Conservation (phyloP, 345 rosid genomes). For the Linum trigynum region DNA sequence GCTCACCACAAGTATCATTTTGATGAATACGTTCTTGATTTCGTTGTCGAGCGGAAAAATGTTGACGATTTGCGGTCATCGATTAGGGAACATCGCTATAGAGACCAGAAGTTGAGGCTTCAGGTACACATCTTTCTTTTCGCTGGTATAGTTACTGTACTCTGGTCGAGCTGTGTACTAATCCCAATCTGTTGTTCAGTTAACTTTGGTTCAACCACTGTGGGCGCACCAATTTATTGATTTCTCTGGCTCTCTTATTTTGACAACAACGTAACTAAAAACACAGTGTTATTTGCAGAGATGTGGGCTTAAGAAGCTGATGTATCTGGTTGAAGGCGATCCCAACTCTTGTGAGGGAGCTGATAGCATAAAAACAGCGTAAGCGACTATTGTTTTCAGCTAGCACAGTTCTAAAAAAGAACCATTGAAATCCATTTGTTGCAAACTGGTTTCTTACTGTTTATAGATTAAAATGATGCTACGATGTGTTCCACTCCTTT, state of each 20-base stretch:
- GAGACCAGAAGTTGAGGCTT: constrained; percentile 82
- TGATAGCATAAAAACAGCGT: constrained; percentile 89
- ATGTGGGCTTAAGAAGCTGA: constrained; percentile 77
- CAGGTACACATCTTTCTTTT: constrained; percentile 34
- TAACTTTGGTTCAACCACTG: not conserved
- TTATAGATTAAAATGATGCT: no score
- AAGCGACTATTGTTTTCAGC: constrained; percentile 16
- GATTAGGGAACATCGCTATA: constrained; percentile 79
- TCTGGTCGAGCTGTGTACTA: no score
- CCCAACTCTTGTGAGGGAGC: constrained; percentile 70
- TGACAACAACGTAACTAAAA: not conserved
- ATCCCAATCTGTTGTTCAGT: not conserved
- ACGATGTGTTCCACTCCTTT: no score
- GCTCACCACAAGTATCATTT: constrained; percentile 59
- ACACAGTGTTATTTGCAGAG: constrained; percentile 29
- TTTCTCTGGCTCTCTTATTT: constrained; percentile 5
- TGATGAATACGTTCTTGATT: constrained; percentile 78
- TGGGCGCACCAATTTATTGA: constrained; percentile 1
- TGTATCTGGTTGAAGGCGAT: constrained; percentile 88
- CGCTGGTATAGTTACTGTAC: no score
- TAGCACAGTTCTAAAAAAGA: no score
- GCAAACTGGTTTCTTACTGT: not conserved
- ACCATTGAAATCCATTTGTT: not conserved
- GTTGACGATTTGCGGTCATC: constrained; percentile 74
- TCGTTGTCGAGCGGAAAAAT: constrained; percentile 88